Base-by-base conservation (phyloP, 805 yeast species). In the Clavispora fructus region DNA sequence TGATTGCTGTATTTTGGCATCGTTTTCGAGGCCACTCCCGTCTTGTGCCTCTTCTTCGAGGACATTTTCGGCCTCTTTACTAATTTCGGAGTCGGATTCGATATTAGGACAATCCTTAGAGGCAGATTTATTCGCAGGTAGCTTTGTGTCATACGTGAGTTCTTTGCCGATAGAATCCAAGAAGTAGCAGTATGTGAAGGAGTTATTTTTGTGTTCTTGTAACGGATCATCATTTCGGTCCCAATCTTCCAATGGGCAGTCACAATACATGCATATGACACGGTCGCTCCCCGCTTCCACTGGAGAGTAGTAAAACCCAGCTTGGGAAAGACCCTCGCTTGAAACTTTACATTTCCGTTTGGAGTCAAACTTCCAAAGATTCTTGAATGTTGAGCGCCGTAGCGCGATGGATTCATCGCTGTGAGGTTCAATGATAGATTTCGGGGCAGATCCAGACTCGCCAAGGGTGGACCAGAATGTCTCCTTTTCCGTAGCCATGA, bases 201-300 rank as follows among this genome's bases (percentile, higher is more conserved):
- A 47, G 38, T 59, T 58, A 14, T 44, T 61, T 51, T 40, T 56
- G 57, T 86, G 94, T 52, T 82, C 89, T 10, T 46, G 68, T 8
- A 73, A 48, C 0, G 91, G 92, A 47, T 77, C 80, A 62, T 87
- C 94, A 2, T 67, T 72, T 1, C 63, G 59, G 47, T 78, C 86
- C 91, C 92, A 85, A 26, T 60, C 61, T 40, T 66, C 69, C 23
- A 61, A 48, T 4, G 64, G 56, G 35, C 63, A 61, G n/a, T 60
- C 64, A 41, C 65, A 61, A 41, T 61, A 59, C 52, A 61, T 53
- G 45, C 65, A 61, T 29, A 62, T 58, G 0, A 69, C 74, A 14
- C 67, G 56, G 44, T 71, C 77, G 26, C 63, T 63, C 17, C 54
- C 60, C 2, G 47, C 51, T 7, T 59, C 58, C 9, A 56, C 43